Conservation (phyloP, 257 asterid species). For the Forsythia suspensa region DNA sequence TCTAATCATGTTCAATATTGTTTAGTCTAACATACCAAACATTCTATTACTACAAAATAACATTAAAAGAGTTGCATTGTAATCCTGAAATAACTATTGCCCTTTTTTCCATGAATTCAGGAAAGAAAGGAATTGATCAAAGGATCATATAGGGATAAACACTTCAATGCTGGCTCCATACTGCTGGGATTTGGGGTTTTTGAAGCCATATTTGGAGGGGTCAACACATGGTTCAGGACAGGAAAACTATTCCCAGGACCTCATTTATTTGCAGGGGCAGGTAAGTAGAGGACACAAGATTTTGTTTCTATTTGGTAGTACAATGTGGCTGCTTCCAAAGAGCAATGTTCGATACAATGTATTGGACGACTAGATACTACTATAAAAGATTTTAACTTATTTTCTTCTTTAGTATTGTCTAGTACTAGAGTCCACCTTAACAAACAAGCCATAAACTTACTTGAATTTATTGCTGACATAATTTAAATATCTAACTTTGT, state of each 20-base stretch:
- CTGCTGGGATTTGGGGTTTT: conserved; percentile 82
- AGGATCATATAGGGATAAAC: conserved; percentile 85
- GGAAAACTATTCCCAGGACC: conserved; percentile 98
- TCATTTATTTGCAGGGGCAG: conserved; percentile 90
- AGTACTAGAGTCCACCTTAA: background rate
- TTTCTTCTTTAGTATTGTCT: background rate
- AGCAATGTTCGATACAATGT: background rate
- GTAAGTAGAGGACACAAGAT: conserved; percentile 26
- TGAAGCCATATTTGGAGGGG: conserved; percentile 70
- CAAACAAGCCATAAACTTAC: background rate
- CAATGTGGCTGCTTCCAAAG: too few species aligned
- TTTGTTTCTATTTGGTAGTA: too few species aligned
- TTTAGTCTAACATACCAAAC: background rate
- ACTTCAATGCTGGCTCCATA: conserved; percentile 87
- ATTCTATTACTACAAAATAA: background rate
- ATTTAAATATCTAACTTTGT: too few species aligned
- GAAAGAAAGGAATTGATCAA: conserved; percentile 81
- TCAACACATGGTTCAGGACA: conserved; percentile 82
- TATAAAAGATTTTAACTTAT: background rate
- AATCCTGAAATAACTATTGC: background rate
- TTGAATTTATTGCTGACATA: too few species aligned
- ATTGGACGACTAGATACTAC: background rate
- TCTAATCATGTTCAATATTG: background rate
- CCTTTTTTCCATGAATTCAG: conserved; percentile 29
- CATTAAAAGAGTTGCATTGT: background rate